Percentiles rank a stretch among this genome's conserved stretches.
Conservation (phyloP, 108 stramenopile genomes). For the Conticribra guillardii region DNA sequence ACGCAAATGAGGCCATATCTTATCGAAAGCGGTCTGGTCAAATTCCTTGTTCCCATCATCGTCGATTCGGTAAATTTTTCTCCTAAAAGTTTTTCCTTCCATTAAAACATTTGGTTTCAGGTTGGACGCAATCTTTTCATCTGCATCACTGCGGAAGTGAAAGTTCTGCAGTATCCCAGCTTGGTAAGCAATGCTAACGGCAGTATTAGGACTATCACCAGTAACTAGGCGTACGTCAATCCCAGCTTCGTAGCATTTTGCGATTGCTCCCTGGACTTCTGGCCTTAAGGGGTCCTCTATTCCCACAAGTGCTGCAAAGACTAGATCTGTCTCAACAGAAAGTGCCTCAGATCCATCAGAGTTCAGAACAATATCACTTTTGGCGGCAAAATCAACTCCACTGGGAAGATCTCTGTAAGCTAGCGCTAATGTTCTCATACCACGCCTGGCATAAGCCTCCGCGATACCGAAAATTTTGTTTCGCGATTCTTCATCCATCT, state of each 20-base stretch:
- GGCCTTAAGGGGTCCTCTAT: constrained; percentile 96
- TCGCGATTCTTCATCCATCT: constrained; percentile 40
- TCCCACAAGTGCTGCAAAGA: constrained; percentile 86
- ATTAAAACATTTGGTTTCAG: constrained; percentile 81
- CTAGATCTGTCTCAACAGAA: constrained; percentile 70
- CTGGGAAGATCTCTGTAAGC: constrained; percentile 81
- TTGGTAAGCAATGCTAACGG: constrained; percentile 93
- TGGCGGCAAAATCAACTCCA: constrained; percentile 63
- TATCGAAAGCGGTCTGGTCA: constrained; percentile 83
- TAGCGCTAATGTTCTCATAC: constrained; percentile 84
- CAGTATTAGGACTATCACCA: constrained; percentile 95
- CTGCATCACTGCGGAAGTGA: constrained; percentile 62
- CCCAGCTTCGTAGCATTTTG: constrained; percentile 83
- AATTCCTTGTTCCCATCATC: constrained; percentile 72
- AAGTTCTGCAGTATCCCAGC: constrained; percentile 80
- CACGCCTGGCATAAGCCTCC: constrained; percentile 74
- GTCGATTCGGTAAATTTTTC: constrained; percentile 62
- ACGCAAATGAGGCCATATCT: constrained; percentile 84
- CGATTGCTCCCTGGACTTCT: constrained; percentile 92
- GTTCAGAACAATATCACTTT: constrained; percentile 59
- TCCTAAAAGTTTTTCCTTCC: constrained; percentile 81
- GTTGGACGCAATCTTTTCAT: constrained; percentile 69
- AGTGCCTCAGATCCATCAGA: constrained; percentile 75
- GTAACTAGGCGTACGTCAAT: constrained; percentile 99
- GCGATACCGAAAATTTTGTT: constrained; percentile 43